phyloP scores from a whole-genome alignment of 192 early-diverging fungal species.

The Rhizoclosmatium sp. region DNA sequence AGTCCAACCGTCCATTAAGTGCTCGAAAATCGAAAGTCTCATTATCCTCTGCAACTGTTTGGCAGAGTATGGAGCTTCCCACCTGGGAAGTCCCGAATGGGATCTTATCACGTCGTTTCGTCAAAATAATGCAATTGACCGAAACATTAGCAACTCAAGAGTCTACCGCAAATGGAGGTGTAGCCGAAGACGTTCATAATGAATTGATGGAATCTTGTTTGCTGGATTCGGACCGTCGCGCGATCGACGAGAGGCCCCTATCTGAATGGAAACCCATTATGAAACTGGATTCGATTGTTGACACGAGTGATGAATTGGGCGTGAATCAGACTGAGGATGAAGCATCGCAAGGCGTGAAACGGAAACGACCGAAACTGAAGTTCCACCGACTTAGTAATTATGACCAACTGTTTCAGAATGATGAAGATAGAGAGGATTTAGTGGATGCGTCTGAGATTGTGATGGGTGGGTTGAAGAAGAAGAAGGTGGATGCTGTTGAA shows the following conservation, averaged over 20 bases:
- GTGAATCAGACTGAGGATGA: neutral
- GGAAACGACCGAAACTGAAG: neutral
- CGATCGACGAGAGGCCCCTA: neutral
- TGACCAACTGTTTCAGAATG: neutral
- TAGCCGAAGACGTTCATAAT: slow-evolving; percentile 11
- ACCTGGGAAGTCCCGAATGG: slow-evolving; percentile 32
- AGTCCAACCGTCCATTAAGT: neutral
- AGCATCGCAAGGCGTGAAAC: neutral
- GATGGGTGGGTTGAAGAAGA: neutral
- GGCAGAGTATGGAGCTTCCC: slow-evolving; percentile 45
- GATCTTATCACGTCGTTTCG: slow-evolving; percentile 28
- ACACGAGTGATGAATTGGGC: neutral
- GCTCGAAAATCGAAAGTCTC: neutral
- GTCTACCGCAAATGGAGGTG: neutral
- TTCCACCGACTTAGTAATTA: neutral
- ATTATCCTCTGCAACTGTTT: slow-evolving; percentile 10
- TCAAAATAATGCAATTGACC: slow-evolving; percentile 45
- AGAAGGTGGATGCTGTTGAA: neutral
- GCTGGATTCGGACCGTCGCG: neutral
- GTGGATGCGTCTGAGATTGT: neutral
- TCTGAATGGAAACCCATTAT: neutral
- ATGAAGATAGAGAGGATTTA: neutral
- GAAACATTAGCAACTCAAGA: slow-evolving; percentile 39
- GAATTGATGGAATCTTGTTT: slow-evolving; percentile 9
- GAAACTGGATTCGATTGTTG: neutral